Evolutionary conservation across 1,284 basidiomycete species (phyloP), one percentile per base, ranked within the genome.

Genomic region (Coniophora puteana): DNA sequence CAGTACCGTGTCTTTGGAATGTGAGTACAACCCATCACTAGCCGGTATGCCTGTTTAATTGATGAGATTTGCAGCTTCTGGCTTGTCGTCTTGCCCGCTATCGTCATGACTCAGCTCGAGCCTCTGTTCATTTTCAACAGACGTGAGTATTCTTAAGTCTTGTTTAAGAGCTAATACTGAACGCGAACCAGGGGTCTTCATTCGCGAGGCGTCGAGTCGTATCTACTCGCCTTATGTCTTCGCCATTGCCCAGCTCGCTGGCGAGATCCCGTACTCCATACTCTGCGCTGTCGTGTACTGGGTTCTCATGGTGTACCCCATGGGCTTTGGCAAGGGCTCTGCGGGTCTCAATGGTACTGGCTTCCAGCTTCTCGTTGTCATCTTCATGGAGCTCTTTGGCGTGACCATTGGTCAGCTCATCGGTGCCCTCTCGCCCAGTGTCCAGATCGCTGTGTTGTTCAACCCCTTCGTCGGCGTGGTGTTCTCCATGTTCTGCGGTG

Each of bases 1-100:
- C 88, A 97, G 57, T 94, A 92, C 68, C 76, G 89, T 27, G 78
- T 91, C 26, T 93, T 93, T 62, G 77, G 72, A 20, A 79, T 88
- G 82, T 82, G 48, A 53, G 79, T 65, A 12, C 3, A 13, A 16
- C 17, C 27, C n/a, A n/a, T n/a, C n/a, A n/a, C n/a, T 36, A 0
- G 36, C 8, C 13, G 26, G 16, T 11, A 17, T 30, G 22, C 7
- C 7, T 11, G 12, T 4, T 20, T 31, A 1, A 37, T 22, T 26
- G 12, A n/a, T 36, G 23, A 6, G 21, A n/a, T 20, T 38, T 36
- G 17, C 44, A 83, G 79, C 40, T 86, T 83, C 69, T 85, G 80
- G 80, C 68, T 77, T 30, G 70, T 72, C 13, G 75, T 90, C 33
- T 60, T 89, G 21, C 87, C 89, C 14, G 83, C 84, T 20, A 78